These are phyloP conservation scores for Cylindrotheca fusiformis DNA, from an alignment of 108 stramenopile species.

Conservation along the genomic window DNA sequence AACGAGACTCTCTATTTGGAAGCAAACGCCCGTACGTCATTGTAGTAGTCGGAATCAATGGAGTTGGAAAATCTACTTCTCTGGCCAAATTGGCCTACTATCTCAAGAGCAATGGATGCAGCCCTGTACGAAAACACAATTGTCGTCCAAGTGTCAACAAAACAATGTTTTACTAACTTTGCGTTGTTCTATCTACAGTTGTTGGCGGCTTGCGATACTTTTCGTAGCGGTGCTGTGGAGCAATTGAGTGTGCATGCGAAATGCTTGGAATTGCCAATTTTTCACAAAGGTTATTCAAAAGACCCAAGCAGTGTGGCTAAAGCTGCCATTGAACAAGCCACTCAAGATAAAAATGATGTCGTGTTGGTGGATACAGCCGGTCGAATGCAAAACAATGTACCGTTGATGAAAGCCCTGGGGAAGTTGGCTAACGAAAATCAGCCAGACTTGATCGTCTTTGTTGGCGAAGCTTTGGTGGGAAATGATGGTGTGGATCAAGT, in stretches of 20 bases:
- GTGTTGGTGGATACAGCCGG: slow-evolving; percentile 98
- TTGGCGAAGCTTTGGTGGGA: slow-evolving; percentile 97
- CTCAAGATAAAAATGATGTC: slow-evolving; percentile 74
- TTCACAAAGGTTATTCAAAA: slow-evolving; percentile 91
- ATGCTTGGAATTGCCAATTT: slow-evolving; percentile 88
- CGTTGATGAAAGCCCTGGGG: slow-evolving; percentile 93
- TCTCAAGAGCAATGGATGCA: slow-evolving; percentile 73
- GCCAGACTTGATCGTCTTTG: slow-evolving; percentile 92
- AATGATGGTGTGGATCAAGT: slow-evolving; percentile 98
- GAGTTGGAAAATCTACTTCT: slow-evolving; percentile 90
- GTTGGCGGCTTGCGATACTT: slow-evolving; percentile 97
- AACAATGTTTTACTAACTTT: too few relatives aligned
- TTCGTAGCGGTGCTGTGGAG: slow-evolving; percentile 96
- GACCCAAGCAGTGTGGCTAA: slow-evolving; percentile 91
- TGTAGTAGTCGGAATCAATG: slow-evolving; percentile 96
- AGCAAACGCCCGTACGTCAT: slow-evolving; percentile 78
- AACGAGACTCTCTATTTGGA: slow-evolving; percentile 44
- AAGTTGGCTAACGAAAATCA: slow-evolving; percentile 87
- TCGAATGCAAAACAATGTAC: slow-evolving; percentile 97
- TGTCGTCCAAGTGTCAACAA: too few relatives aligned
- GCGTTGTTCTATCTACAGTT: slow-evolving; percentile 12
- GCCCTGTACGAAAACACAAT: slow-evolving; percentile 35
- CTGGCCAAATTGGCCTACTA: slow-evolving; percentile 91
- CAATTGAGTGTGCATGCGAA: slow-evolving; percentile 92
- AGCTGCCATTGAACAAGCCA: slow-evolving; percentile 87